Conservation (phyloP, 108 stramenopile species). For the Stephanodiscus minutulus region DNA sequence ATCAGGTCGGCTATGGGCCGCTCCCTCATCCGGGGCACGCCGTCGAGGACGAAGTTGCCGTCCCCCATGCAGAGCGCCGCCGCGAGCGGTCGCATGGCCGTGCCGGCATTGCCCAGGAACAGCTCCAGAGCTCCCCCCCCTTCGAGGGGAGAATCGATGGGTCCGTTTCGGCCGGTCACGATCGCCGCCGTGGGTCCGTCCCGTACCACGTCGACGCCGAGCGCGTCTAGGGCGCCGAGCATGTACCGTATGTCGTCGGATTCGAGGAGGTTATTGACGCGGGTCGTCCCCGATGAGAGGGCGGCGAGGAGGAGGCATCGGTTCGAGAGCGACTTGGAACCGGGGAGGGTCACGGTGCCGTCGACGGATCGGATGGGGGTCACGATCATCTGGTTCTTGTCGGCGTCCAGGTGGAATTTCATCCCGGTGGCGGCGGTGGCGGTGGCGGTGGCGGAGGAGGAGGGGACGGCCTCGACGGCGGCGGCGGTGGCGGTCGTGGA, state of each 20-base stretch:
- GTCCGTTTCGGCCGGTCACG: conserved; percentile 81
- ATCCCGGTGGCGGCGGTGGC: conserved; percentile 14
- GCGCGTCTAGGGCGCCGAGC: conserved; percentile 86
- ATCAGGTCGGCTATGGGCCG: conserved; percentile 94
- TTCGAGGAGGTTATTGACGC: conserved; percentile 89
- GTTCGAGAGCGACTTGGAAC: conserved; percentile 94
- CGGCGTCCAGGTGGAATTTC: conserved; percentile 37
- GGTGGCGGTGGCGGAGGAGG: neutral
- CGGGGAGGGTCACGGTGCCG: conserved; percentile 92
- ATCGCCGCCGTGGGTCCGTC: conserved; percentile 70
- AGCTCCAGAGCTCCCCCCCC: conserved; percentile 59
- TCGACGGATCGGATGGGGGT: conserved; percentile 76
- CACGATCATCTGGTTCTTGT: conserved; percentile 65
- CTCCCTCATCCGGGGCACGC: conserved; percentile 95
- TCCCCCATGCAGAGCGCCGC: conserved; percentile 90
- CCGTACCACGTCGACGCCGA: conserved; percentile 78
- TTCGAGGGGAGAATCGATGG: conserved; percentile 78
- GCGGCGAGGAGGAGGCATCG: conserved; percentile 84
- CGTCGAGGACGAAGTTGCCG: conserved; percentile 93
- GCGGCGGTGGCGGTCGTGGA: neutral
- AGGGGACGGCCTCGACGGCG: conserved; percentile 4
- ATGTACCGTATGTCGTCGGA: conserved; percentile 97
- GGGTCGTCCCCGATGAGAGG: conserved; percentile 68
- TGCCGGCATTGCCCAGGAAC: conserved; percentile 95
- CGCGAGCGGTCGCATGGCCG: conserved; percentile 95